Conservation (phyloP, 2,329 filamentous ascomycete species). For the Talaromyces sp. region DNA sequence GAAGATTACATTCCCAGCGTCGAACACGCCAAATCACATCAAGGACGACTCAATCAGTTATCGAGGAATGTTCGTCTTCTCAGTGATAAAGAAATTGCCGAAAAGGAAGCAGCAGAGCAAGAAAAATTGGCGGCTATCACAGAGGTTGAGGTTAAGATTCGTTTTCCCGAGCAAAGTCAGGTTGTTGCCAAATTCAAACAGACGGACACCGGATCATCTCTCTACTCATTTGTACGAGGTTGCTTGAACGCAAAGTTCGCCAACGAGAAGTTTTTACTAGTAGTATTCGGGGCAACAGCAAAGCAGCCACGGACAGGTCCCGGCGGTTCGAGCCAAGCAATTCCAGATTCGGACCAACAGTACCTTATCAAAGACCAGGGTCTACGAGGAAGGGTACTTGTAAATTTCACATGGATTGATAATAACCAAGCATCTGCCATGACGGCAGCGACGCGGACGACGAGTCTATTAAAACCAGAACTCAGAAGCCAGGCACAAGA, state of each 20-base stretch:
- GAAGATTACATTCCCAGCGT: slow-evolving; percentile 75
- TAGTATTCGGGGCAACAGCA: slow-evolving; percentile 44
- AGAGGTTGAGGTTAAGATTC: slow-evolving; percentile 69
- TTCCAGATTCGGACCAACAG: slow-evolving; percentile 43
- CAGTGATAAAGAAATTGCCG: slow-evolving; percentile 75
- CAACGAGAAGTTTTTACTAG: slow-evolving; percentile 65
- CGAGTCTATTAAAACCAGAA: slow-evolving; percentile 56
- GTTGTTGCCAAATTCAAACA: slow-evolving; percentile 67
- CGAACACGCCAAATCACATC: slow-evolving; percentile 74
- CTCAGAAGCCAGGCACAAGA: slow-evolving; percentile 60
- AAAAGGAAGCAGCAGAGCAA: slow-evolving; percentile 60
- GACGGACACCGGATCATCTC: slow-evolving; percentile 60
- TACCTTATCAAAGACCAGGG: slow-evolving; percentile 66
- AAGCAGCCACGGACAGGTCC: slow-evolving; percentile 15
- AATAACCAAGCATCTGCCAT: slow-evolving; percentile 44
- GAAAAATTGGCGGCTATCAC: slow-evolving; percentile 62
- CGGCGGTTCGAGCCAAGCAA: slow-evolving; percentile 19
- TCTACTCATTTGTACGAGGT: slow-evolving; percentile 69
- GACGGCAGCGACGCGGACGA: slow-evolving; percentile 46
- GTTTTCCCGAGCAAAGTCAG: slow-evolving; percentile 80
- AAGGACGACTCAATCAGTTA: slow-evolving; percentile 70
- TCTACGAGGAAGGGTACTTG: slow-evolving; percentile 63
- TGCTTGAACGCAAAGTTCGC: slow-evolving; percentile 59
- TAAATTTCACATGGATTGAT: slow-evolving; percentile 72
- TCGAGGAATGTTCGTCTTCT: slow-evolving; percentile 71